A percentile compares a stretch with the other conserved stretches of the same genome.
These are phyloP conservation scores for Rhizopus sp. DNA, from an alignment of 371 early-diverging fungal species.

Conservation along the genomic window DNA sequence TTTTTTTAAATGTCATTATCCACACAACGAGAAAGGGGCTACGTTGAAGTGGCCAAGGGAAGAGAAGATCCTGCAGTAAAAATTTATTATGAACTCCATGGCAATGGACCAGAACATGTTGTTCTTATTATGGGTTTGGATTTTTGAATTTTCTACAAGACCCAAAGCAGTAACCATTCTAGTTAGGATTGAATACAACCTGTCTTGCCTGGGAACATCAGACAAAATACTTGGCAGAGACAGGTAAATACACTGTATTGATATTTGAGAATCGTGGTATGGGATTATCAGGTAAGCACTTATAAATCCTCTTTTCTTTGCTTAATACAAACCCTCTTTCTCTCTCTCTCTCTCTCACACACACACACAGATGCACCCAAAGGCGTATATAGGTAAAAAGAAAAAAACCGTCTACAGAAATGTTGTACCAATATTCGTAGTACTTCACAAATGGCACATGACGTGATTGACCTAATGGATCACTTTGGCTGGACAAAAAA, in stretches of 20 bases:
- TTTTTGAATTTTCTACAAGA: not conserved
- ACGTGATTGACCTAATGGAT: conserved; percentile 57
- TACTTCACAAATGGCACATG: conserved; percentile 65
- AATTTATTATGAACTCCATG: conserved; percentile 69
- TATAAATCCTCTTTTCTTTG: not conserved
- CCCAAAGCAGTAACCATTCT: conserved; percentile 25
- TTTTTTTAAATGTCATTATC: conserved; percentile 26
- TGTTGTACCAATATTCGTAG: conserved; percentile 18
- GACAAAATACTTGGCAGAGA: conserved; percentile 55
- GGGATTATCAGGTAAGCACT: conserved; percentile 43
- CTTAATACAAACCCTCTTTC: too few relatives aligned
- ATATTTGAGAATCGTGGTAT: conserved; percentile 79
- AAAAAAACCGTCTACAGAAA: not conserved
- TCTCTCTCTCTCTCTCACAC: too few relatives aligned
- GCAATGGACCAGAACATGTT: conserved; percentile 57
- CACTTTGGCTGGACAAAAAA: conserved; percentile 62
- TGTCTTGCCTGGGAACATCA: conserved; percentile 52
- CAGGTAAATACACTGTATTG: conserved; percentile 63
- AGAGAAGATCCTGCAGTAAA: conserved; percentile 23
- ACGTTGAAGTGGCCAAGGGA: conserved; percentile 22
- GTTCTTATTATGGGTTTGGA: conserved; percentile 61
- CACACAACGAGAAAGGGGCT: conserved; percentile 18
- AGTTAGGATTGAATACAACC: conserved; percentile 39
- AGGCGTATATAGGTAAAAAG: conserved; percentile 52
- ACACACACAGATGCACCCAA: conserved; percentile 53